Conservation (phyloP, 768 basidiomycete genomes). For the Hygrophorus russula region DNA sequence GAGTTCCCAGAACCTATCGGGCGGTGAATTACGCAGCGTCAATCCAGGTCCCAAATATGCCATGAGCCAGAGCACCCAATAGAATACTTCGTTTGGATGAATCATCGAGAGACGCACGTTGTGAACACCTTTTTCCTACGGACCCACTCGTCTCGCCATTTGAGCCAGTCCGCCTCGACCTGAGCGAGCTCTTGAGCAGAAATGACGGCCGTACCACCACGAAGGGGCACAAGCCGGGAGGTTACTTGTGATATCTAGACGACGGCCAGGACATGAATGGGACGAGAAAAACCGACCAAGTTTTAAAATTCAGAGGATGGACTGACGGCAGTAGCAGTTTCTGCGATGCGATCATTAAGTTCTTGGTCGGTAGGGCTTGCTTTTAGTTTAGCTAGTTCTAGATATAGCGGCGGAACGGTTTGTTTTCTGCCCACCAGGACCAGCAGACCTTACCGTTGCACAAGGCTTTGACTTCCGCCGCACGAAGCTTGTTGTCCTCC, state of each 20-base stretch:
- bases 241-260: slow-evolving; percentile 37
- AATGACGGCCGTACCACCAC: slow-evolving; percentile 54
- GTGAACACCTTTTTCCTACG: slow-evolving; percentile 66
- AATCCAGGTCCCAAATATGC: background rate
- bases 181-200: slow-evolving; percentile 59
- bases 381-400: slow-evolving; percentile 59
- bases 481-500: slow-evolving; percentile 46
- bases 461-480: slow-evolving; percentile 39
- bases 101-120: slow-evolving; percentile 34
- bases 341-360: slow-evolving; percentile 43
- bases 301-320: slow-evolving; percentile 4
- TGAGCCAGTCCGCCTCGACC: slow-evolving; percentile 64
- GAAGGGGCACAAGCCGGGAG: slow-evolving; percentile 50
- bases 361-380: slow-evolving; percentile 60
- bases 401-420: background rate
- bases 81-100: background rate
- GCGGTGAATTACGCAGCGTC: background rate
- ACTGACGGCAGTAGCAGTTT: slow-evolving; percentile 40
- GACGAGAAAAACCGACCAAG: slow-evolving; percentile 4
- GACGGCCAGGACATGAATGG: slow-evolving; percentile 7
- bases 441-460: slow-evolving; percentile 26
- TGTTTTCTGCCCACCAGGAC: background rate
- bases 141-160: slow-evolving; percentile 78
- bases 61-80: background rate
- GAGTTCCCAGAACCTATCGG: slow-evolving; percentile 59